These are phyloP conservation scores for Termitomyces sp. DNA, from an alignment of 768 basidiomycete genomes.

Conservation along the genomic window DNA sequence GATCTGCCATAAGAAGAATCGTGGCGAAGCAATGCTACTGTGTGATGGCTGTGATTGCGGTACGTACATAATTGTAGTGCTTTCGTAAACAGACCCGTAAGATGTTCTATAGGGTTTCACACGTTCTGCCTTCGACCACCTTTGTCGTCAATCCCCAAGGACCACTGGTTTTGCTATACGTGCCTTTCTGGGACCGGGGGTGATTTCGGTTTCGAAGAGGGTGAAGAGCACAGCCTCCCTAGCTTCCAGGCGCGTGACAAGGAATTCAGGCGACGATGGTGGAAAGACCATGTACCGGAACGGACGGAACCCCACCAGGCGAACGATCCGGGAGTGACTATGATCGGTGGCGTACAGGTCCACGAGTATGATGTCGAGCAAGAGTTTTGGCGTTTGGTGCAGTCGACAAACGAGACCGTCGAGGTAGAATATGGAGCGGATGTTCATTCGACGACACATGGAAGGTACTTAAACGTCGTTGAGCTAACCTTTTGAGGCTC, in stretches of 20 bases:
- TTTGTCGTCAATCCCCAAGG: constrained; percentile 76
- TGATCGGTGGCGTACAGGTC: constrained; percentile 57
- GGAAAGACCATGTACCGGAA: constrained; percentile 66
- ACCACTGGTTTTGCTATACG: constrained; percentile 93
- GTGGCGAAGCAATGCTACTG: constrained; percentile 87
- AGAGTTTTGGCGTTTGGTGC: constrained; percentile 96
- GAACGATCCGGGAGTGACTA: constrained; percentile 47
- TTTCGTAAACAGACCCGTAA: background rate
- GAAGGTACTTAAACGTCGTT: constrained; percentile 56
- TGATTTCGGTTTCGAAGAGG: constrained; percentile 98
- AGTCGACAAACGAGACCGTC: constrained; percentile 84
- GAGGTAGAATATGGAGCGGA: constrained; percentile 99
- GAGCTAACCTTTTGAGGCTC: constrained; percentile 1
- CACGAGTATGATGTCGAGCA: constrained; percentile 88
- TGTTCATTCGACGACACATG: constrained; percentile 94
- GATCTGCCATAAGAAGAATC: constrained; percentile 85
- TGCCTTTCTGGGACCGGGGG: constrained; percentile 90
- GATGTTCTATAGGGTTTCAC: constrained; percentile 69
- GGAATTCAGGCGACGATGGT: constrained; percentile 89
- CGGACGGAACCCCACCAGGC: constrained; percentile 23
- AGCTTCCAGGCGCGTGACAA: constrained; percentile 89
- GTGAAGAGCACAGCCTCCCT: constrained; percentile 88
- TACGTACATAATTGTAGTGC: constrained; percentile 15
- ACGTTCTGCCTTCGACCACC: constrained; percentile 97
- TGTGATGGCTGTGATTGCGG: constrained; percentile 43